These are phyloP conservation scores for Geranium brycei DNA, from an alignment of 345 rosid genomes.

Conservation along the genomic window DNA sequence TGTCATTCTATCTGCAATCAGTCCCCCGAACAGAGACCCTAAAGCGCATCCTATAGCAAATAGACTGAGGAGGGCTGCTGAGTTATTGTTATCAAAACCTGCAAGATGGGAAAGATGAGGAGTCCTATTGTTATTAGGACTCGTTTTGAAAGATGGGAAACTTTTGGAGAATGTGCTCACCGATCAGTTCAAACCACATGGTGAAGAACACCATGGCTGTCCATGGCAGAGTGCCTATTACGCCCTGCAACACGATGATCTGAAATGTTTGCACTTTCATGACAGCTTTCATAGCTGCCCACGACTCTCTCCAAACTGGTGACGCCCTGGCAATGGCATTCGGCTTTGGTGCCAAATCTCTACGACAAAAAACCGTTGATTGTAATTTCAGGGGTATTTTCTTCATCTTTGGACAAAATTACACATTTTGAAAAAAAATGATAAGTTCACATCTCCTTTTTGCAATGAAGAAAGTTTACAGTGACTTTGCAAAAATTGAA, in stretches of 20 bases:
- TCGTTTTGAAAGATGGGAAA: background rate
- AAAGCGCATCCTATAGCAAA: constrained; percentile 71
- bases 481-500: too few relatives aligned
- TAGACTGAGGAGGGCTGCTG: constrained; percentile 66
- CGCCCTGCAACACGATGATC: constrained; percentile 77
- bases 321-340: constrained; percentile 7
- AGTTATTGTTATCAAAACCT: constrained; percentile 72
- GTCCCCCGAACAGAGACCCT: constrained; percentile 65
- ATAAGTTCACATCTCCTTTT: too few relatives aligned
- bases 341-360: constrained; percentile 32
- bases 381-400: too few relatives aligned
- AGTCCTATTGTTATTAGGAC: too few relatives aligned
- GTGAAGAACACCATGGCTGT: constrained; percentile 95
- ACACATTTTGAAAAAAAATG: too few relatives aligned
- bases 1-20: constrained; percentile 62
- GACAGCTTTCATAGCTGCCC: constrained; percentile 58
- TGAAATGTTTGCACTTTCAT: constrained; percentile 73
- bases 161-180: constrained; percentile 19
- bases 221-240: constrained; percentile 84
- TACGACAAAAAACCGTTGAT: constrained; percentile 22
- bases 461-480: too few relatives aligned
- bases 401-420: too few relatives aligned
- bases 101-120: too few relatives aligned
- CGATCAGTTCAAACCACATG: constrained; percentile 93
- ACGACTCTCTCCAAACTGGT: constrained; percentile 58